Evolutionary conservation across 257 asterid species (phyloP).

Genomic region (Ligustrum vulgare): DNA sequence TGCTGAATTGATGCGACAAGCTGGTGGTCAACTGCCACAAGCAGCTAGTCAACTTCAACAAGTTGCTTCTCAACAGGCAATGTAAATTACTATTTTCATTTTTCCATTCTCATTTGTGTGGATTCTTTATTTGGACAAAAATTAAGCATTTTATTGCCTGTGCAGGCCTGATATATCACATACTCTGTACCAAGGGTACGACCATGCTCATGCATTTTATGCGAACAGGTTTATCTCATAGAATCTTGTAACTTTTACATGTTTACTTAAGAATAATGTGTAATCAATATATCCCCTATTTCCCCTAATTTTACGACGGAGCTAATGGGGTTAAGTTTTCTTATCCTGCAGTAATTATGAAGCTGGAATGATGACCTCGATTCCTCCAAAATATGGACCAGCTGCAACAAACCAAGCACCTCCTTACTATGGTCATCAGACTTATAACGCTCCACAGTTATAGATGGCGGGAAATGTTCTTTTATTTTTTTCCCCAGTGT

Average conservation of each 20-base stretch:
- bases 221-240: slow-evolving; percentile 51
- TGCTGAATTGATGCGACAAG: slow-evolving; percentile 76
- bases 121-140: not conserved
- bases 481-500: not conserved
- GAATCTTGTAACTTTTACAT: not conserved
- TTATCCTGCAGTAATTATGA: slow-evolving; percentile 46
- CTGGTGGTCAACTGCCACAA: slow-evolving; percentile 49
- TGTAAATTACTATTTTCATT: slow-evolving; percentile 32
- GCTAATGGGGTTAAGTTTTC: slow-evolving; percentile 5
- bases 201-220: slow-evolving; percentile 51
- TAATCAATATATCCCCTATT: not conserved
- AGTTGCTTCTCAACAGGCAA: slow-evolving; percentile 32
- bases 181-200: slow-evolving; percentile 61
- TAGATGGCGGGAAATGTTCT: slow-evolving; percentile 22
- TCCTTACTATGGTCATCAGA: slow-evolving; percentile 43
- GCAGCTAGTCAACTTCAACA: slow-evolving; percentile 30
- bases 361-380: slow-evolving; percentile 35
- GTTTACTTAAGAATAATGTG: not conserved
- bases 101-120: not conserved
- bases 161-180: slow-evolving; percentile 58
- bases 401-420: slow-evolving; percentile 43
- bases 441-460: slow-evolving; percentile 47
- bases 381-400: slow-evolving; percentile 37
- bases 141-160: slow-evolving; percentile 9
- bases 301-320: not conserved